Evolutionary conservation across 2,329 filamentous ascomycete species (phyloP), one percentile per base, ranked within the genome.

Genomic region (Alternaria sp.): DNA sequence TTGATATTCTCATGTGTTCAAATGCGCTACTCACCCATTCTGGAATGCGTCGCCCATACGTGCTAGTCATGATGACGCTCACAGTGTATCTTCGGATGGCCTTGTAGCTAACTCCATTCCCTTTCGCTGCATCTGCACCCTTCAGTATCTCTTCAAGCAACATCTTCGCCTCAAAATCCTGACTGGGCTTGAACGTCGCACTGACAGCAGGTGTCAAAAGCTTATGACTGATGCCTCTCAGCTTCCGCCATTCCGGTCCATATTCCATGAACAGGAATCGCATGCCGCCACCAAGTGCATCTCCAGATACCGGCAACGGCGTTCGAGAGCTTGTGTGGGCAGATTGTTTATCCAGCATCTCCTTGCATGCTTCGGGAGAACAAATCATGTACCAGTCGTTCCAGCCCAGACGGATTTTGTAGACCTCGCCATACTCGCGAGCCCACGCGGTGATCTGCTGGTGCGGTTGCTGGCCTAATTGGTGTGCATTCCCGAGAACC

Each of bases 131-230:
- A 46, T 69, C 66, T 45, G 74, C 71, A 1, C 66, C 72, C 55
- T 79, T 80, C 14, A 79, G 62, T 0, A 85, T 63, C 58, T 84
- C 82, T 61, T 75, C 77, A 5, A 84, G 64, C 37, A 85, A 65
- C 66, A 84, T 80, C 66, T 82, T 84, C 0, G 78, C 73, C 70
- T 85, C 83, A 61, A 80, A 84, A 57, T 84, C 80, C 64, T 84
- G 83, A 44, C 75, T 80, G 3, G 83, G 82, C 43, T 78, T 74
- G 60, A 84, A 84, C 2, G 74, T 78, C 5, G 72, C 71, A 10
- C 80, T 80, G 58, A 77, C 77, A 20, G 67, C 75, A 11, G 73
- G 72, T 26, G 82, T 80, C 41, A 80, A 63, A 7, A 84, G 60
- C 64, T 76, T 75, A 67, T 80, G 82, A 30, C 77, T 75, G n/a